Conservation (phyloP, 805 yeast genomes). For the Suhomyces xylopsoci region DNA sequence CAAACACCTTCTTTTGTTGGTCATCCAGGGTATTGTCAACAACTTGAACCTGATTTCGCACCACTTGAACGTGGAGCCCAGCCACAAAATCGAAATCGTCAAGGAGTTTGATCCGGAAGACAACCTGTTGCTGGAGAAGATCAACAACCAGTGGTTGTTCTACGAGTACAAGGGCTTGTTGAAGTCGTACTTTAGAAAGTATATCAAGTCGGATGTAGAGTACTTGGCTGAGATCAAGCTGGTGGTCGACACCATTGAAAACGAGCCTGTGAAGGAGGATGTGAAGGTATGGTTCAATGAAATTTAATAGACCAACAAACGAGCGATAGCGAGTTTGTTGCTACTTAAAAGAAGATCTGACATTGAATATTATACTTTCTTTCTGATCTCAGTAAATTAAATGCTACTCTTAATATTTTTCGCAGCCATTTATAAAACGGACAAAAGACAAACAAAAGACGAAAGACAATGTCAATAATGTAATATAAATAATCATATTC, state of each 20-base stretch:
- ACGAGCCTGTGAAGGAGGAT: conserved; percentile 20
- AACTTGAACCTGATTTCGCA: conserved; percentile 28
- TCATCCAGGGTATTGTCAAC: conserved; percentile 24
- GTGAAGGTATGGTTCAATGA: conserved; percentile 20
- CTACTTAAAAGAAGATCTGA: too few species aligned
- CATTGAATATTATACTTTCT: too few species aligned
- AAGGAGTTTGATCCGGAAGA: conserved; percentile 27
- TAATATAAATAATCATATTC: too few species aligned
- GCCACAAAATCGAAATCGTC: conserved; percentile 20
- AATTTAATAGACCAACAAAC: too few species aligned
- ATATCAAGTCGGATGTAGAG: conserved; percentile 12
- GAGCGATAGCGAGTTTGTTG: too few species aligned
- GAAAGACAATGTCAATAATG: too few species aligned
- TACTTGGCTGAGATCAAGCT: conserved; percentile 14
- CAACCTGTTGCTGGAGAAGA: conserved; percentile 18
- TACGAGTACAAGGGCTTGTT: conserved; percentile 42
- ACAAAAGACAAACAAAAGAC: too few species aligned
- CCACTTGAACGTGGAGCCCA: conserved; percentile 12
- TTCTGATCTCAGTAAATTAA: too few species aligned
- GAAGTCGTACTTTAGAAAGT: conserved; percentile 37
- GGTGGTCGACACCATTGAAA: conserved; percentile 18
- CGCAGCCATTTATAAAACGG: too few species aligned
- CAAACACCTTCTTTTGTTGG: conserved; percentile 16
- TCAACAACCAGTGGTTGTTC: conserved; percentile 41
- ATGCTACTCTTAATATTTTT: too few species aligned